These are phyloP conservation scores for Penicillium alfredii DNA, from an alignment of 495 filamentous ascomycete genomes.

Conservation along the genomic window DNA sequence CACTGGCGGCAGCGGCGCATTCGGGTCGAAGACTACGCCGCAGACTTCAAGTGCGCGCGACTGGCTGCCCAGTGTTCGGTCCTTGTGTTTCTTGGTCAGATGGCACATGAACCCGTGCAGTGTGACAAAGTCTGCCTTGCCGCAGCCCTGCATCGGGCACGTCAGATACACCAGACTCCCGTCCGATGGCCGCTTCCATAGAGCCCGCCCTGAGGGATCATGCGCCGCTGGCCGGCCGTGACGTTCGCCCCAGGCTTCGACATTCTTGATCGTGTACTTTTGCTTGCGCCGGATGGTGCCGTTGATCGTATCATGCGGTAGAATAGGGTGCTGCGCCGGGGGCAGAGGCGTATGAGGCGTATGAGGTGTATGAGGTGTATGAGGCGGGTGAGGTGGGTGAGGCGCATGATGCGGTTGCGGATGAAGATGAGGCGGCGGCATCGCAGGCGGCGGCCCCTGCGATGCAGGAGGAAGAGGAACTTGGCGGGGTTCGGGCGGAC, in stretches of 20 bases:
- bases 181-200: conserved; percentile 46
- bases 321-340: conserved; percentile 23
- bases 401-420: conserved; percentile 13
- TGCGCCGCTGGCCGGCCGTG: conserved; percentile 43
- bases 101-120: conserved; percentile 48
- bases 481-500: conserved; percentile 41
- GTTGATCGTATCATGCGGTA: conserved; percentile 25
- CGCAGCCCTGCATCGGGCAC: conserved; percentile 40
- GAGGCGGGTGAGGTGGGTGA: conserved; percentile 10
- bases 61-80: conserved; percentile 43
- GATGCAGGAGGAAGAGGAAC: conserved; percentile 29
- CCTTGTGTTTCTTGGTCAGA: conserved; percentile 46
- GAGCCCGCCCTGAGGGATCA: conserved; percentile 38
- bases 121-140: conserved; percentile 43
- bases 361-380: conserved; percentile 10
- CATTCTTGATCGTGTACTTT: conserved; percentile 48
- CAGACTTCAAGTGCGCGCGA: conserved; percentile 42
- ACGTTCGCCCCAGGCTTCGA: conserved; percentile 45
- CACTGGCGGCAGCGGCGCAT: conserved; percentile 37
- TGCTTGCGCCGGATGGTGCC: conserved; percentile 40
- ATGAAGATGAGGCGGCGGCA: conserved; percentile 22
- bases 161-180: conserved; percentile 43
- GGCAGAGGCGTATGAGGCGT: conserved; percentile 12
- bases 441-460: conserved; percentile 18
- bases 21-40: conserved; percentile 41